Percentiles rank a stretch among this genome's conserved stretches.
Conservation (phyloP, 2,329 filamentous ascomycete genomes). For the Paramyrothecium roridum region DNA sequence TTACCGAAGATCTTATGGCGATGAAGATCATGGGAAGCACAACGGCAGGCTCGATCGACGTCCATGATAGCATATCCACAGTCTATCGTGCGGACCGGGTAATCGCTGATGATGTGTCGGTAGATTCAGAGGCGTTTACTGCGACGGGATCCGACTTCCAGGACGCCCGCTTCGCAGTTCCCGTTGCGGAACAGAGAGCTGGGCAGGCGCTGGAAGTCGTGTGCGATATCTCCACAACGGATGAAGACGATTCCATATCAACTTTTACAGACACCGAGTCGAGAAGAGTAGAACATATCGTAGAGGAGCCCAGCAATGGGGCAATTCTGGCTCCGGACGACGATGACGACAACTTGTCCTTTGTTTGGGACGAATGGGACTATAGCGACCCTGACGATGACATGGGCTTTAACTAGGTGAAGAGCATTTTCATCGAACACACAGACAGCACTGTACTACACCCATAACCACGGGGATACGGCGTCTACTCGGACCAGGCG, state of each 20-base stretch:
- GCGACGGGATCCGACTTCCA: conserved; percentile 25
- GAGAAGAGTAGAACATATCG: conserved; percentile 3
- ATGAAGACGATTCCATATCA: conserved; percentile 11
- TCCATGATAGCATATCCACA: conserved; percentile 36
- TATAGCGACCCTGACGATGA: neutral
- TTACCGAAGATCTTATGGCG: conserved; percentile 29
- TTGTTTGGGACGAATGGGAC: neutral
- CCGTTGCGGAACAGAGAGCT: conserved; percentile 23
- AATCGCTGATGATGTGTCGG: conserved; percentile 28
- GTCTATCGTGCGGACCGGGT: conserved; percentile 26
- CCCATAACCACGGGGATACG: too few relatives aligned
- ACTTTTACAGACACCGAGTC: conserved; percentile 5
- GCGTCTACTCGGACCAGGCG: too few relatives aligned
- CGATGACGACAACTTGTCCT: neutral
- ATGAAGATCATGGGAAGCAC: conserved; percentile 29
- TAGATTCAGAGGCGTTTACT: conserved; percentile 32
- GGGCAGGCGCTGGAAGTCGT: conserved; percentile 17
- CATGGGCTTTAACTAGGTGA: neutral
- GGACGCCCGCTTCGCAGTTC: conserved; percentile 29
- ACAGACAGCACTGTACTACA: too few relatives aligned
- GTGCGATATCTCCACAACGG: conserved; percentile 12
- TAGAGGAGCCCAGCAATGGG: too few relatives aligned
- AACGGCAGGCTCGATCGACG: conserved; percentile 31
- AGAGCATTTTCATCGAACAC: too few relatives aligned
- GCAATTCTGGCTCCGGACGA: too few relatives aligned